Evolutionary conservation across 345 rosid species (phyloP), one percentile per base, ranked within the genome.

Genomic region (Chamaenerion angustifolium): DNA sequence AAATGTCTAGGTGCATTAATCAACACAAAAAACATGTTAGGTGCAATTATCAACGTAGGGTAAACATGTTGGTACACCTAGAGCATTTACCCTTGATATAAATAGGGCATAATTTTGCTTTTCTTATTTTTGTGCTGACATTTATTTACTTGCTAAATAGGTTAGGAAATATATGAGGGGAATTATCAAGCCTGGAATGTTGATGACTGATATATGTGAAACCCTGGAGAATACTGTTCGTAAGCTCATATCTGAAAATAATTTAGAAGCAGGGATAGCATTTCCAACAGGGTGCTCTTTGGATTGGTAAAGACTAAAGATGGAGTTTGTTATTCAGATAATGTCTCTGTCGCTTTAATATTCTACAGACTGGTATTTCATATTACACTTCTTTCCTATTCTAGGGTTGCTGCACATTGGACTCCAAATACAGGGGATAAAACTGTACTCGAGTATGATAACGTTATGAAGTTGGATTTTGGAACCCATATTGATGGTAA

Each of bases 381-480:
- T 23, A 23, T 23, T 23, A 2, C 27, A 5, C n/a, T n/a, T n/a
- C n/a, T n/a, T n/a, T n/a, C n/a, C 0, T 47, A 46, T 61, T 43
- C 13, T 62, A 85, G 99, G 95, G 92, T 93, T 21, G 99, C 95
- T 66, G 96, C 99, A 49, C 96, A 93, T 47, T 88, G 99, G 99
- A 84, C 99, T 45, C 98, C 99, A 11, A 93, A 93, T 74, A 52
- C 85, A 0, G 95, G 99, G 61, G 99, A 93, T 56, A 80, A 84
- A 66, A 88, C 99, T 60, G 88, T 88, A 43, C 99, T 92, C 67
- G 82, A 88, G 76, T 84, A 87, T 49, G 96, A 88, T 46, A 94
- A 84, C 66, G 96, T 92, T 46, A 82, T 92, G 96, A 88, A 92
- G 69, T 65, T 92, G 78, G 96, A 85, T 73, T 88, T 92, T 69